phyloP scores from a whole-genome alignment of 805 yeast genomes.

The Sugiyamaella mastotermitis region DNA sequence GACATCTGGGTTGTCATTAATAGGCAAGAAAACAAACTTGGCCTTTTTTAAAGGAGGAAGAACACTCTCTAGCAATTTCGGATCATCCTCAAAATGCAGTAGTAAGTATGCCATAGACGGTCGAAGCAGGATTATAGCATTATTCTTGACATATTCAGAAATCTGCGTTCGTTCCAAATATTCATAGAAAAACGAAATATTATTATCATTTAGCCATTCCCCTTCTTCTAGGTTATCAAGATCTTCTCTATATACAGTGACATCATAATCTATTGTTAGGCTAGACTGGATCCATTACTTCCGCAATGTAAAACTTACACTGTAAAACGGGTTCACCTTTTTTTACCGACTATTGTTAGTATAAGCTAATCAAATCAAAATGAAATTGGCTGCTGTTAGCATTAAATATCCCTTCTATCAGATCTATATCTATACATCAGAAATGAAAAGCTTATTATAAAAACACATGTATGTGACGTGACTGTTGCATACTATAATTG shows the following conservation, averaged over 20 bases:
- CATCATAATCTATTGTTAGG: constrained; percentile 44
- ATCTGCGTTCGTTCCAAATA: constrained; percentile 37
- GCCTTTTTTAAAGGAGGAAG: constrained; percentile 41
- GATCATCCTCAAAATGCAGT: constrained; percentile 36
- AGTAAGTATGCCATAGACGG: constrained; percentile 65
- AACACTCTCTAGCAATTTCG: constrained; percentile 37
- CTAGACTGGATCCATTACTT: too few species aligned
- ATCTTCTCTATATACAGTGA: constrained; percentile 55
- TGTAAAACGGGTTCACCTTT: constrained; percentile 3
- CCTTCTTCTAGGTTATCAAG: constrained; percentile 50
- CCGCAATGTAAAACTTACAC: too few species aligned
- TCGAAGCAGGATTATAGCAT: constrained; percentile 38
- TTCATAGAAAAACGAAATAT: constrained; percentile 58
- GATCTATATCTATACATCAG: too few species aligned
- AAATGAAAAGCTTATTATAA: too few species aligned
- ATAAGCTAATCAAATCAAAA: background rate
- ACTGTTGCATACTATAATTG: too few species aligned
- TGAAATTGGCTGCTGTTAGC: background rate
- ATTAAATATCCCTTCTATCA: too few species aligned
- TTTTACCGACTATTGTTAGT: constrained; percentile 2
- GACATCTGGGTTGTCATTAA: constrained; percentile 59
- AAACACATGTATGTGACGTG: too few species aligned
- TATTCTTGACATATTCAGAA: constrained; percentile 16
- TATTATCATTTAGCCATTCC: constrained; percentile 72
- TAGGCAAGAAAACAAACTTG: constrained; percentile 56